phyloP scores from a whole-genome alignment of 345 rosid species.

The Rhizophora apiculata region DNA sequence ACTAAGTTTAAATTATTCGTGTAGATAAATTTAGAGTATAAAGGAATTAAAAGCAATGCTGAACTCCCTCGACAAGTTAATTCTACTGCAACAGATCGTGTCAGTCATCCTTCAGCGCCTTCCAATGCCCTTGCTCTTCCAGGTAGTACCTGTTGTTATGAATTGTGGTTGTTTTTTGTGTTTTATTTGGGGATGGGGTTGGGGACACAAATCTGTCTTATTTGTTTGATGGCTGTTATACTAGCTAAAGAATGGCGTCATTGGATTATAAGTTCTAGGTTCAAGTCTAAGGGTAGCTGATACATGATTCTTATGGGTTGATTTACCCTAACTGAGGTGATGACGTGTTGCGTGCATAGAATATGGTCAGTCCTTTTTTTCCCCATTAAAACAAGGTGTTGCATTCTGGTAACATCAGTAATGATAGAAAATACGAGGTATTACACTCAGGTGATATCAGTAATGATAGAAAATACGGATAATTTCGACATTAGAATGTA shows the following conservation, averaged over 20 bases:
- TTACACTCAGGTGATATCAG: too few relatives aligned
- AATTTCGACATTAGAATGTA: too few relatives aligned
- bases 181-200: neutral
- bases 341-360: too few relatives aligned
- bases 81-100: constrained; percentile 21
- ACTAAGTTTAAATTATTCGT: constrained; percentile 10
- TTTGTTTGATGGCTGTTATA: neutral
- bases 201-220: too few relatives aligned
- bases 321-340: too few relatives aligned
- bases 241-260: neutral
- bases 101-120: constrained; percentile 36
- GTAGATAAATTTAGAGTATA: constrained; percentile 57
- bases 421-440: too few relatives aligned
- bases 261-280: neutral
- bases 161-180: neutral
- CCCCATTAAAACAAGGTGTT: too few relatives aligned
- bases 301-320: too few relatives aligned
- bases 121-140: constrained; percentile 67
- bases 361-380: too few relatives aligned
- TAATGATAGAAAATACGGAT: too few relatives aligned
- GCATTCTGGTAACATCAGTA: too few relatives aligned
- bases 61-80: constrained; percentile 43
- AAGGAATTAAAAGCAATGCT: constrained; percentile 47
- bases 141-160: constrained; percentile 35
- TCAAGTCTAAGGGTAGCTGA: neutral